A percentile compares a stretch with the other conserved stretches of the same genome.
Conservation (phyloP, 2,329 filamentous ascomycete species). For the Colletotrichum tropicicola region DNA sequence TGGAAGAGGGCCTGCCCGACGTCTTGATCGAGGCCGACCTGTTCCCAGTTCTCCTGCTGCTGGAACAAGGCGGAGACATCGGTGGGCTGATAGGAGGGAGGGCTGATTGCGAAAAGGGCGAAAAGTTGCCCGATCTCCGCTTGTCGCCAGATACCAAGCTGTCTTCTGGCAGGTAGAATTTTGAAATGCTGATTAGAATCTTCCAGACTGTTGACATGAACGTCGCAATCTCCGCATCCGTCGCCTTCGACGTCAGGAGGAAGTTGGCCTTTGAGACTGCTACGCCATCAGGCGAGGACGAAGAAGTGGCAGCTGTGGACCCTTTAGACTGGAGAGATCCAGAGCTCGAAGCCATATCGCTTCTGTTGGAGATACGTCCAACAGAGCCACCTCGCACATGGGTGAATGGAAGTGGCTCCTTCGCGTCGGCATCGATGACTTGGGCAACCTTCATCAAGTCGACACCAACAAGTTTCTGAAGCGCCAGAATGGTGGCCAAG, state of each 20-base stretch:
- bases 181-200: slow-evolving; percentile 53
- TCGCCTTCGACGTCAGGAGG: slow-evolving; percentile 63
- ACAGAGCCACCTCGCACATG: slow-evolving; percentile 47
- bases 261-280: slow-evolving; percentile 63
- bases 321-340: slow-evolving; percentile 14
- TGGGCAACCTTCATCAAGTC: slow-evolving; percentile 68
- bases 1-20: slow-evolving; percentile 39
- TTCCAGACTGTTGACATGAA: slow-evolving; percentile 64
- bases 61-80: slow-evolving; percentile 21
- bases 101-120: slow-evolving; percentile 37
- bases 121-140: slow-evolving; percentile 36
- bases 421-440: slow-evolving; percentile 56
- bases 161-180: slow-evolving; percentile 55
- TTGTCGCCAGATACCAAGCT: not conserved
- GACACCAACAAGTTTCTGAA: slow-evolving; percentile 65
- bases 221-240: slow-evolving; percentile 59
- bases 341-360: slow-evolving; percentile 1
- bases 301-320: not conserved
- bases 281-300: slow-evolving; percentile 33
- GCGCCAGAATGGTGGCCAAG: slow-evolving; percentile 62
- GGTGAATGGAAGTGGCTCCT: slow-evolving; percentile 46
- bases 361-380: slow-evolving; percentile 32
- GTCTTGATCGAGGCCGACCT: slow-evolving; percentile 14
- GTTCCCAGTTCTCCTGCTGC: not conserved
- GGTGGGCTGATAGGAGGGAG: slow-evolving; percentile 17